These are phyloP conservation scores for Hirschioporus abietinus DNA, from an alignment of 768 basidiomycete genomes.

Conservation along the genomic window DNA sequence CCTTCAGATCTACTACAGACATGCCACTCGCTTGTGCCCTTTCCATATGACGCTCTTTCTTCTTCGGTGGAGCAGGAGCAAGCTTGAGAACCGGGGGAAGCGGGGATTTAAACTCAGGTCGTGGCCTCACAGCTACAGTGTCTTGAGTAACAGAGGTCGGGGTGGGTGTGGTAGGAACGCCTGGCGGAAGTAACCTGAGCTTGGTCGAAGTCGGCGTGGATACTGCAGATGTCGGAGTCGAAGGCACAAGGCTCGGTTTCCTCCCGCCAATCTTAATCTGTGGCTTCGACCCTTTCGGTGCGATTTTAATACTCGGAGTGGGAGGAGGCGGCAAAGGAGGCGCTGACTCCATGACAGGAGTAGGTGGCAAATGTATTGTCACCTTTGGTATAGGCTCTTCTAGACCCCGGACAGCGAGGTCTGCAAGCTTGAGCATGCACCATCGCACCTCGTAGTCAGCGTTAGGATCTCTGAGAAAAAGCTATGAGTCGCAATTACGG, in stretches of 20 bases:
- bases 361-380: conserved; percentile 73
- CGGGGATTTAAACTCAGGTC: conserved; percentile 16
- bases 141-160: conserved; percentile 18
- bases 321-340: conserved; percentile 41
- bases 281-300: not conserved
- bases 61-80: conserved; percentile 18
- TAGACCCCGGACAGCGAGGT: conserved; percentile 76
- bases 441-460: conserved; percentile 87
- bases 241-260: not conserved
- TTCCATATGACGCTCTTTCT: conserved; percentile 40
- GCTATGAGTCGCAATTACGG: not conserved
- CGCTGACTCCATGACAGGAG: conserved; percentile 59
- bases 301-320: not conserved
- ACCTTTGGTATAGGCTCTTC: conserved; percentile 86
- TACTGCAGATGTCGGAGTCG: conserved; percentile 29
- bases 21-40: conserved; percentile 78
- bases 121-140: conserved; percentile 22
- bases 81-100: conserved; percentile 25
- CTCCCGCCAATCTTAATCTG: conserved; percentile 5
- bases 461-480: conserved; percentile 51
- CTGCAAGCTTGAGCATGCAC: conserved; percentile 87
- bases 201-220: conserved; percentile 25
- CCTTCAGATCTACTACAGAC: conserved; percentile 67
- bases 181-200: conserved; percentile 16
- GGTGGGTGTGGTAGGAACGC: conserved; percentile 9